Evolutionary conservation across 2,329 filamentous ascomycete genomes (phyloP), one percentile per base, ranked within the genome.

Genomic region (Penicillium sp.): DNA sequence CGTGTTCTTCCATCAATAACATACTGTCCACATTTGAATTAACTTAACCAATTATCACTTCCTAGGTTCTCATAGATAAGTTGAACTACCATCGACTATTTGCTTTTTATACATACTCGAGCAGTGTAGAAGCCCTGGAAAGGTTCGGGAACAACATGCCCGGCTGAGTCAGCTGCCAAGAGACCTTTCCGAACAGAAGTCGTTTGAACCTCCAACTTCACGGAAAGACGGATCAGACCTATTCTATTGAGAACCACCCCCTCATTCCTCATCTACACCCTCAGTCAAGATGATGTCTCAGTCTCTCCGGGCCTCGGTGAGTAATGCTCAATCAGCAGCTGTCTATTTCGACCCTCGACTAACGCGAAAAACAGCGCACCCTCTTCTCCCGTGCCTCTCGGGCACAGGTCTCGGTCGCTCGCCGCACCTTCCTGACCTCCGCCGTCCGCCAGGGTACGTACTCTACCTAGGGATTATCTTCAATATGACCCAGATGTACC

Each of bases 341-440:
- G 19, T 33, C 35, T 21, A 49, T 45, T 37, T 8, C 9, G 43
- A 50, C 21, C 38, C 2, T 56, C 37, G 43, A 40, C 52, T 57
- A 54, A 56, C 47, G 44, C 39, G 39, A 48, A 52, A 37, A 59
- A 31, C 68, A 83, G 81, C 77, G 79, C 74, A 79, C 79, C 69
- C 70, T 79, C 67, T 69, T 83, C 68, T 74, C 75, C 71, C 79
- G 80, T 72, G 74, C 77, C 64, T 75, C 75, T 70, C 77, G 77
- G 66, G 78, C 77, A 67, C 77, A 78, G 67, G 72, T 72, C 69
- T 69, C 71, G 68, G 67, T 76, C 61, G 71, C 76, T 65, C 78
- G 78, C 70, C 79, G 82, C 67, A 80, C 78, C 67, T 82, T 84
- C 72, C 75, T 83, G 72, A 77, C 77, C 59, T 78, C 81, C 58